Evolutionary conservation across 345 rosid species (phyloP).

Genomic region (Capsella bursapastoris): DNA sequence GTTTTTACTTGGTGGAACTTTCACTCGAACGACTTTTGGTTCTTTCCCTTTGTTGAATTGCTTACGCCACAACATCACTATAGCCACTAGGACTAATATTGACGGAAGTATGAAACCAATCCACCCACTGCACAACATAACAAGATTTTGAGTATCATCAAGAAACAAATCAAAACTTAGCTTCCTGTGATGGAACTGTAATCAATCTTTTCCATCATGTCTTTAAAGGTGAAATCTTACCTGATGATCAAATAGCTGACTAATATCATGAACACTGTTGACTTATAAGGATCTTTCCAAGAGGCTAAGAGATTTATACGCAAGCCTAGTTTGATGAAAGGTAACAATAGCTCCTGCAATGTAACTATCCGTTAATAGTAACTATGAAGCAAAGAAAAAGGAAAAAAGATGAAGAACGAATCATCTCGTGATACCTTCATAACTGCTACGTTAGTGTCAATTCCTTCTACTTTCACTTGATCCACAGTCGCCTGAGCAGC

Average conservation of each 20-base stretch:
- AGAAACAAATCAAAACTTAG: not conserved
- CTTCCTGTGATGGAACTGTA: not conserved
- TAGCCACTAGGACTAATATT: conserved; percentile 53
- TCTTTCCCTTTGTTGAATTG: conserved; percentile 58
- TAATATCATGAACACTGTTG: conserved; percentile 60
- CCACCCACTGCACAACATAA: conserved; percentile 68
- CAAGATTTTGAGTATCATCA: conserved; percentile 11
- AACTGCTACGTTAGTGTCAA: conserved; percentile 85
- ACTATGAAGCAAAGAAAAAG: not conserved
- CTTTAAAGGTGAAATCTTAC: conserved; percentile 19
- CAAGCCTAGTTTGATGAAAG: conserved; percentile 55
- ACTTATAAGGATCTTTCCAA: conserved; percentile 77
- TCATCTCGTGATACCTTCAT: conserved; percentile 67
- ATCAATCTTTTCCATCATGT: not conserved
- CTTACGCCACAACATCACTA: conserved; percentile 70
- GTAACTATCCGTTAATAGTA: conserved; percentile 14
- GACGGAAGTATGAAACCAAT: conserved; percentile 63
- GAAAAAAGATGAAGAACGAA: not conserved
- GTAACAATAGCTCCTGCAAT: conserved; percentile 78
- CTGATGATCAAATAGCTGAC: conserved; percentile 48
- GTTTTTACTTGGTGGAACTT: conserved; percentile 70
- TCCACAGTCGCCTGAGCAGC: conserved; percentile 97
- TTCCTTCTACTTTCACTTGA: conserved; percentile 95
- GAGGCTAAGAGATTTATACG: conserved; percentile 60
- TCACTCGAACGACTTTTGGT: conserved; percentile 64